Conservation (phyloP, 1,139 yeast species). For the Oligophagozyma castellii region DNA sequence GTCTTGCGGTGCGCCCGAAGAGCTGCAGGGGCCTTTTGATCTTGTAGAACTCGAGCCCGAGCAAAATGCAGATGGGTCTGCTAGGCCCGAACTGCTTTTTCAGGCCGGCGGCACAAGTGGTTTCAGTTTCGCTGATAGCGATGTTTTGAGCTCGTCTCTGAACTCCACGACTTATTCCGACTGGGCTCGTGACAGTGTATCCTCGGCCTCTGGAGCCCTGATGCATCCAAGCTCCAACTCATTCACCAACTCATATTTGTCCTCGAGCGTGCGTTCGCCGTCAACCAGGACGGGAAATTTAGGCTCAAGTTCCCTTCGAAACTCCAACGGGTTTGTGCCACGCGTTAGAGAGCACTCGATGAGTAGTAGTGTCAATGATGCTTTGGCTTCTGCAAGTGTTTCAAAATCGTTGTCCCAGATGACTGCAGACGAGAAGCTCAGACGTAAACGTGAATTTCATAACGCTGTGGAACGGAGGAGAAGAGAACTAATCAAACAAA, state of each 20-base stretch:
- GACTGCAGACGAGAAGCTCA: constrained; percentile 55
- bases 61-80: background rate
- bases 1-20: background rate
- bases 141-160: constrained; percentile 20
- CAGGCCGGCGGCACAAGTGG: too few species aligned
- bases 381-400: constrained; percentile 7
- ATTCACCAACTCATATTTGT: constrained; percentile 2
- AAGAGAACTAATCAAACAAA: constrained; percentile 62
- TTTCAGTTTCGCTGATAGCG: constrained; percentile 3
- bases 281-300: constrained; percentile 19
- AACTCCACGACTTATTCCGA: constrained; percentile 19
- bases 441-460: constrained; percentile 62
- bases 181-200: constrained; percentile 10
- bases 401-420: constrained; percentile 23
- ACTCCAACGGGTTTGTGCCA: constrained; percentile 8
- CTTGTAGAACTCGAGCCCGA: too few species aligned
- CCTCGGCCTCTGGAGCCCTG: constrained; percentile 8
- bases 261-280: constrained; percentile 17
- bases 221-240: constrained; percentile 1
- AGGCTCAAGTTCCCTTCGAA: constrained; percentile 18
- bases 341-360: constrained; percentile 15
- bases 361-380: constrained; percentile 6
- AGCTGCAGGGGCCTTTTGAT: background rate
- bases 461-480: constrained; percentile 74
- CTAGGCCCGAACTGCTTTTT: background rate